Evolutionary conservation across 1,284 basidiomycete genomes (phyloP).

Genomic region (Melampsora allii-populina): DNA sequence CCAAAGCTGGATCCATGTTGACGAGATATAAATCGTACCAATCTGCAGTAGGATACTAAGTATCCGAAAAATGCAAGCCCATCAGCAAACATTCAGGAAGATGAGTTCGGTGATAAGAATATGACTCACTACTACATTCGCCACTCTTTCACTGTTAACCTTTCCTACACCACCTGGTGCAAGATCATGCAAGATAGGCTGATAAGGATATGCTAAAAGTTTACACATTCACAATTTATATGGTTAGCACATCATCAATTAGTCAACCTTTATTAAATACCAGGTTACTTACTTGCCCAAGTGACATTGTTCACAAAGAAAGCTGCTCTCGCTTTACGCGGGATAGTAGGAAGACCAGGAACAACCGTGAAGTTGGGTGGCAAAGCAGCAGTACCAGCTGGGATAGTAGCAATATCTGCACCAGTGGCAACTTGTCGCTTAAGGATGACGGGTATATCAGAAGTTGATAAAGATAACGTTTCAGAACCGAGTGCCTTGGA

Average conservation of each 20-base stretch:
- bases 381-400: too few relatives aligned
- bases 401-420: too few relatives aligned
- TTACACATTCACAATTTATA: too few relatives aligned
- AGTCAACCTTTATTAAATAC: too few relatives aligned
- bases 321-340: too few relatives aligned
- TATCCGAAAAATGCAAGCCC: neutral
- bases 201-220: constrained; percentile 14
- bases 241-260: too few relatives aligned
- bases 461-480: too few relatives aligned
- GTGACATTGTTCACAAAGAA: constrained; percentile 28
- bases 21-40: constrained; percentile 43
- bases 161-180: constrained; percentile 10
- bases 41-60: constrained; percentile 25
- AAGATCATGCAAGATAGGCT: constrained; percentile 37
- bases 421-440: too few relatives aligned
- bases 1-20: constrained; percentile 12
- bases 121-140: constrained; percentile 28
- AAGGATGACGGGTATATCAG: too few relatives aligned
- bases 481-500: too few relatives aligned
- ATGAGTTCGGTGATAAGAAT: neutral
- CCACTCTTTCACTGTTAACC: constrained; percentile 23
- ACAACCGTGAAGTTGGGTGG: too few relatives aligned
- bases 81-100: neutral
- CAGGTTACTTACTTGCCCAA: constrained; percentile 22
- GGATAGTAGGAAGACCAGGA: too few relatives aligned